Conservation (phyloP, 2,329 filamentous ascomycete species). For the Seiridium unicorne region DNA sequence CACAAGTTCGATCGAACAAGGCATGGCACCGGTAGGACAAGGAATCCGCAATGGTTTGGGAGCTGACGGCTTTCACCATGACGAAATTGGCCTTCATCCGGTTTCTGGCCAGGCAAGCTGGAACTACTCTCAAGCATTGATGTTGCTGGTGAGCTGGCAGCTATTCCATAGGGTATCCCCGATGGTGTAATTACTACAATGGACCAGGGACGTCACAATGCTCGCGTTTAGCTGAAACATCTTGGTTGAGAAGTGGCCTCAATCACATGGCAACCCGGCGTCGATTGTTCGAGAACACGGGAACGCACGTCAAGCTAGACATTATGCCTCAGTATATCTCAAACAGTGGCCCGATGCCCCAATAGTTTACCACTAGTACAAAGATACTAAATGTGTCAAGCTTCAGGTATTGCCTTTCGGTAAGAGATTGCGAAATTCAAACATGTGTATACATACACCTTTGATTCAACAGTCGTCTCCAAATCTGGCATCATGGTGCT, state of each 20-base stretch:
- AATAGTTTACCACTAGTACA: too few species aligned
- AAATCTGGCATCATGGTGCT: background rate
- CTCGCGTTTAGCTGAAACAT: background rate
- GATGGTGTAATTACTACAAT: too few species aligned
- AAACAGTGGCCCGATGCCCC: too few species aligned
- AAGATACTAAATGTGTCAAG: too few species aligned
- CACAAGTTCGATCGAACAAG: background rate
- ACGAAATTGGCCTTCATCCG: background rate
- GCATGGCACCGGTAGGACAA: background rate
- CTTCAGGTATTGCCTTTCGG: too few species aligned
- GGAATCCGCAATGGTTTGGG: background rate
- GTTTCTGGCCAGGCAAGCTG: background rate
- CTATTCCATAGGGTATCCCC: too few species aligned
- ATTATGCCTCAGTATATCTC: too few species aligned
- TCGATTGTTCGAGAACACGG: background rate
- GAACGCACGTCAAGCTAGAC: background rate
- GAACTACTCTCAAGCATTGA: too few species aligned
- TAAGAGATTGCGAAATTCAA: too few species aligned
- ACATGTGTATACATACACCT: background rate
- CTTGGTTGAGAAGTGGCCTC: background rate
- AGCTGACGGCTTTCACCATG: background rate
- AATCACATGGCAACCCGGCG: background rate
- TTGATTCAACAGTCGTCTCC: background rate
- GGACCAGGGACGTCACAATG: background rate
- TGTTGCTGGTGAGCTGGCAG: too few species aligned